Evolutionary conservation across 2,329 filamentous ascomycete species (phyloP).

Genomic region (Paraconiothyrium brasiliense): DNA sequence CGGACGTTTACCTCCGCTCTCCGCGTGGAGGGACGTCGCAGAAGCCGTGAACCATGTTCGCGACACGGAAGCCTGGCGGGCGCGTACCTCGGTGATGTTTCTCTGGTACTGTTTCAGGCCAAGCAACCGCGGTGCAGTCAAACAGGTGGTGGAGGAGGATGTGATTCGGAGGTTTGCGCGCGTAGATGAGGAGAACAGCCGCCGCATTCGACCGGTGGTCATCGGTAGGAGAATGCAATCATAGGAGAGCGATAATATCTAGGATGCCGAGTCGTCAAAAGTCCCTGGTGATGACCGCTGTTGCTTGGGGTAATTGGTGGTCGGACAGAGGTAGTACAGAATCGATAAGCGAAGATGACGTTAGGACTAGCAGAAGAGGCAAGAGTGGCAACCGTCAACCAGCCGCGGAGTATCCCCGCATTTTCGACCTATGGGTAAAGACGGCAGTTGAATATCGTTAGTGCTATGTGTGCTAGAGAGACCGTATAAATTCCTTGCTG

Average conservation of each 20-base stretch:
- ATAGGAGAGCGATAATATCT: slow-evolving; percentile 33
- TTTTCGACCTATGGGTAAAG: slow-evolving; percentile 12
- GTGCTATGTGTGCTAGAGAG: not conserved
- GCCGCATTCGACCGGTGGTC: slow-evolving; percentile 58
- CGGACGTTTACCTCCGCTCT: slow-evolving; percentile 54
- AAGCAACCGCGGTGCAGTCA: slow-evolving; percentile 39
- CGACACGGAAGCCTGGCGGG: slow-evolving; percentile 44
- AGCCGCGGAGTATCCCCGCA: slow-evolving; percentile 9
- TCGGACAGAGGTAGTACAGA: slow-evolving; percentile 14
- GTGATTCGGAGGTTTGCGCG: slow-evolving; percentile 40
- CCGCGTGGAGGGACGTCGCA: slow-evolving; percentile 36
- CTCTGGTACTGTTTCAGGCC: slow-evolving; percentile 46
- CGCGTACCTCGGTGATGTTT: slow-evolving; percentile 42
- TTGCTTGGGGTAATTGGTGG: slow-evolving; percentile 12
- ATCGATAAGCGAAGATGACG: slow-evolving; percentile 26
- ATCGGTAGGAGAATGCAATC: slow-evolving; percentile 46
- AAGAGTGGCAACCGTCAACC: not conserved
- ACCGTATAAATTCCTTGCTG: not conserved
- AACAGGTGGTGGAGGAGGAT: slow-evolving; percentile 29
- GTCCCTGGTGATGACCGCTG: slow-evolving; percentile 6
- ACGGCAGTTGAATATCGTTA: not conserved
- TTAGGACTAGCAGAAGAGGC: slow-evolving; percentile 10
- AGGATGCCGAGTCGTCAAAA: slow-evolving; percentile 15
- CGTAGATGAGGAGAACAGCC: slow-evolving; percentile 53
- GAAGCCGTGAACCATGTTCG: slow-evolving; percentile 57